Conservation (phyloP, 2,329 filamentous ascomycete species). For the Aspergillus pseudonomiae region DNA sequence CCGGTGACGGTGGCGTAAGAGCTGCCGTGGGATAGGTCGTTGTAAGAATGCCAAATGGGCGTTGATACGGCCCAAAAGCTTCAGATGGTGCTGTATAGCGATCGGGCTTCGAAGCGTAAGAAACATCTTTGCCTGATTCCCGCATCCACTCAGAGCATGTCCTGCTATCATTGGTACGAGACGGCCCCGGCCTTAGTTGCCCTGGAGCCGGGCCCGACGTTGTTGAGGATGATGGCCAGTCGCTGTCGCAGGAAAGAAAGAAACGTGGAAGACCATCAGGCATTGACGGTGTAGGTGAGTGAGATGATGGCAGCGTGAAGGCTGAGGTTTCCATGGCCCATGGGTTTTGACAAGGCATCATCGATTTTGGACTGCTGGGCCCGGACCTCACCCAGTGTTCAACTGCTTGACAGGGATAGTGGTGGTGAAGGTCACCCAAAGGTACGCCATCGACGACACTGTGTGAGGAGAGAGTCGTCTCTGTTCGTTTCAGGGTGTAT, state of each 20-base stretch:
- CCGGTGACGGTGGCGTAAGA: slow-evolving; percentile 23
- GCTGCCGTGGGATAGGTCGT: slow-evolving; percentile 10
- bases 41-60: slow-evolving; percentile 5
- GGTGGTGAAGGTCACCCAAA: slow-evolving; percentile 18
- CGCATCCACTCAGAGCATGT: slow-evolving; percentile 18
- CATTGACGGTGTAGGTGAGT: slow-evolving; percentile 12
- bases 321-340: slow-evolving; percentile 16
- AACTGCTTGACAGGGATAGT: slow-evolving; percentile 19
- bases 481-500: slow-evolving; percentile 23
- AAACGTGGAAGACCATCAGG: slow-evolving; percentile 18
- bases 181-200: slow-evolving; percentile 16
- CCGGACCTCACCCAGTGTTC: slow-evolving; percentile 28
- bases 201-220: slow-evolving; percentile 18
- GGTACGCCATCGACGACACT: slow-evolving; percentile 15
- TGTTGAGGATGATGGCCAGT: slow-evolving; percentile 16
- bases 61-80: slow-evolving; percentile 12
- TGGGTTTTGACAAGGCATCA: slow-evolving; percentile 20
- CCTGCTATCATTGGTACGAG: slow-evolving; percentile 13
- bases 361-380: slow-evolving; percentile 24
- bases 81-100: slow-evolving; percentile 13
- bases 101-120: slow-evolving; percentile 10
- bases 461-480: slow-evolving; percentile 13
- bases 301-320: slow-evolving; percentile 17
- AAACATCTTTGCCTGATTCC: slow-evolving; percentile 9
- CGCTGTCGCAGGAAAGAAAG: slow-evolving; percentile 11